phyloP scores from a whole-genome alignment of 2,329 filamentous ascomycete genomes.

The Geosmithia morbida region DNA sequence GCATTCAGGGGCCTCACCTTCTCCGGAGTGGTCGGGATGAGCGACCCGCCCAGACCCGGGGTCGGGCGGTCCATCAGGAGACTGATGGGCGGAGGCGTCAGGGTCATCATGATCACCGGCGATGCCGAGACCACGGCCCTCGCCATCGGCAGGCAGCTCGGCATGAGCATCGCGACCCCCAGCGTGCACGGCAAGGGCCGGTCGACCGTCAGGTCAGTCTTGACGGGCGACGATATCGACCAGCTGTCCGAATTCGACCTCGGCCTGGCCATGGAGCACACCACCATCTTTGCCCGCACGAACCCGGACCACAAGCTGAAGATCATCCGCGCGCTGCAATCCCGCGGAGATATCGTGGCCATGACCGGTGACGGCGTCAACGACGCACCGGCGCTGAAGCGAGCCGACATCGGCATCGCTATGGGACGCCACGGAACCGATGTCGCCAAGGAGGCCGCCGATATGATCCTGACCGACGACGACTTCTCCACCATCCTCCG shows the following conservation, averaged over 20 bases:
- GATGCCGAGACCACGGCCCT: constrained; percentile 91
- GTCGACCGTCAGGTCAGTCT: constrained; percentile 53
- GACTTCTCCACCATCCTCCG: constrained; percentile 85
- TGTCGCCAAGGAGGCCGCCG: constrained; percentile 90
- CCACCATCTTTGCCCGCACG: constrained; percentile 89
- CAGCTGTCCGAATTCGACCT: constrained; percentile 77
- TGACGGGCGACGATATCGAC: constrained; percentile 87
- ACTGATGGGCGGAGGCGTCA: constrained; percentile 86
- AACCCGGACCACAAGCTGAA: constrained; percentile 98
- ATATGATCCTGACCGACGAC: constrained; percentile 84
- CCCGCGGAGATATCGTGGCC: constrained; percentile 87
- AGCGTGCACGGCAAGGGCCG: constrained; percentile 38
- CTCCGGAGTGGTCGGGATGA: constrained; percentile 91
- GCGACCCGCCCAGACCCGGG: constrained; percentile 81
- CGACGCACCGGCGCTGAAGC: constrained; percentile 90
- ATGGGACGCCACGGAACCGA: constrained; percentile 95
- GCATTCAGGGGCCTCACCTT: constrained; percentile 75
- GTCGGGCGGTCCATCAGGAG: constrained; percentile 81
- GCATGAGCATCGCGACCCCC: constrained; percentile 62
- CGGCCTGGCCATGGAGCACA: constrained; percentile 69
- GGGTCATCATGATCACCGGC: constrained; percentile 98
- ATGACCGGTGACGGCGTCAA: constrained; percentile 99
- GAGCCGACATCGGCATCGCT: constrained; percentile 92
- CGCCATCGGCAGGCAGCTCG: constrained; percentile 87
- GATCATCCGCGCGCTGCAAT: constrained; percentile 82